Conservation (phyloP, 257 asterid genomes). For the Jaltomata sinuosa region DNA sequence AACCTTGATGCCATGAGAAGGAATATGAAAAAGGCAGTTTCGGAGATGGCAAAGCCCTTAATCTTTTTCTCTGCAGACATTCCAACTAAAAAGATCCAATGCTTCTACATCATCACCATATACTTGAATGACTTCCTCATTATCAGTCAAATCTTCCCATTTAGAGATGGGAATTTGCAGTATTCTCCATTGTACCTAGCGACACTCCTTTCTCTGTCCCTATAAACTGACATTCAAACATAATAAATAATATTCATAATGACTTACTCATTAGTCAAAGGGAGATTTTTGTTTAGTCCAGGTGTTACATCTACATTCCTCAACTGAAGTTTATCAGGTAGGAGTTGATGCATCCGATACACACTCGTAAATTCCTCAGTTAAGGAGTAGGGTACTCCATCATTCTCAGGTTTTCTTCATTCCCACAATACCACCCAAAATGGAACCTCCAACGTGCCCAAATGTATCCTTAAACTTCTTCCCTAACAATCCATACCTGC, state of each 20-base stretch:
- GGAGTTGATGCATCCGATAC: conserved; percentile 53
- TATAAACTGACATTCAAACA: conserved; percentile 19
- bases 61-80: conserved; percentile 50
- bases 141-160: conserved; percentile 58
- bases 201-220: conserved; percentile 57
- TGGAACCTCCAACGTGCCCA: conserved; percentile 34
- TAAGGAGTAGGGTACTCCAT: conserved; percentile 50
- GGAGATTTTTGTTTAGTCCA: conserved; percentile 50
- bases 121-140: conserved; percentile 38
- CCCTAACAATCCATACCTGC: conserved; percentile 58
- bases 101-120: conserved; percentile 49
- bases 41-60: conserved; percentile 54
- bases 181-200: conserved; percentile 47
- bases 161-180: conserved; percentile 47
- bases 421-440: conserved; percentile 48
- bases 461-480: conserved; percentile 45
- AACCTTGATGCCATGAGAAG: conserved; percentile 42
- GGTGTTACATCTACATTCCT: conserved; percentile 34
- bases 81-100: conserved; percentile 47
- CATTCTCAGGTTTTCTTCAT: conserved; percentile 28
- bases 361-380: conserved; percentile 54
- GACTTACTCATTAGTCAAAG: conserved; percentile 21
- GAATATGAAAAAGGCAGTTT: conserved; percentile 56
- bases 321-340: conserved; percentile 34
- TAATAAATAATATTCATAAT: background rate